Conservation (phyloP, 169 alveolate genomes). For the Gregarina niphandrodes region DNA sequence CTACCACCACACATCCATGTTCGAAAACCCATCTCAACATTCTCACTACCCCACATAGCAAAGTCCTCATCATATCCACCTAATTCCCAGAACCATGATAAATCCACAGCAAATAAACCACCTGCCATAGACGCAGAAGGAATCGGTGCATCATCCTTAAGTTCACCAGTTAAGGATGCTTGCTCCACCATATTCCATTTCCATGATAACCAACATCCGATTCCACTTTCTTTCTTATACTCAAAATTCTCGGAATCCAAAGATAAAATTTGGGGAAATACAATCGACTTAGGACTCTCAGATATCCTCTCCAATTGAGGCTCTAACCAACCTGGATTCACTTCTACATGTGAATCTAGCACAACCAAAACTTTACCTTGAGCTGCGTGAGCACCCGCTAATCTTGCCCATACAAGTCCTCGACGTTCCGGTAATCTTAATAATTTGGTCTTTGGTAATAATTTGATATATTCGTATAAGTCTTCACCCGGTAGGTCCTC, state of each 20-base stretch:
- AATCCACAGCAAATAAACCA: constrained; percentile 11
- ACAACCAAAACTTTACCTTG: constrained; percentile 10
- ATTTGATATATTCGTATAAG: constrained; percentile 15
- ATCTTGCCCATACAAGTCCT: constrained; percentile 15
- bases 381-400: constrained; percentile 8
- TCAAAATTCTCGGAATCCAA: constrained; percentile 10
- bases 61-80: too few relatives aligned
- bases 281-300: constrained; percentile 16
- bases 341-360: constrained; percentile 13
- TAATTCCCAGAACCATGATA: constrained; percentile 11
- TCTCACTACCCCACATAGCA: too few relatives aligned
- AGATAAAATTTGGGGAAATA: constrained; percentile 21
- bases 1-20: constrained; percentile 8
- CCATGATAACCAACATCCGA: constrained; percentile 16
- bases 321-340: constrained; percentile 10
- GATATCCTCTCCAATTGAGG: constrained; percentile 13
- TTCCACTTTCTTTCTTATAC: constrained; percentile 13
- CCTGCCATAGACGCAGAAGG: constrained; percentile 26
- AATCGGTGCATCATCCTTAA: constrained; percentile 11
- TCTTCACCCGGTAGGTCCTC: constrained; percentile 15
- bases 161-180: constrained; percentile 13
- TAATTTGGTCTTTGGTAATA: constrained; percentile 14
- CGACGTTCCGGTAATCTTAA: constrained; percentile 7
- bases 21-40: too few relatives aligned
- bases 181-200: constrained; percentile 20